Evolutionary conservation across 139 green algal genomes (phyloP).

Genomic region (Micractinium sp.): DNA sequence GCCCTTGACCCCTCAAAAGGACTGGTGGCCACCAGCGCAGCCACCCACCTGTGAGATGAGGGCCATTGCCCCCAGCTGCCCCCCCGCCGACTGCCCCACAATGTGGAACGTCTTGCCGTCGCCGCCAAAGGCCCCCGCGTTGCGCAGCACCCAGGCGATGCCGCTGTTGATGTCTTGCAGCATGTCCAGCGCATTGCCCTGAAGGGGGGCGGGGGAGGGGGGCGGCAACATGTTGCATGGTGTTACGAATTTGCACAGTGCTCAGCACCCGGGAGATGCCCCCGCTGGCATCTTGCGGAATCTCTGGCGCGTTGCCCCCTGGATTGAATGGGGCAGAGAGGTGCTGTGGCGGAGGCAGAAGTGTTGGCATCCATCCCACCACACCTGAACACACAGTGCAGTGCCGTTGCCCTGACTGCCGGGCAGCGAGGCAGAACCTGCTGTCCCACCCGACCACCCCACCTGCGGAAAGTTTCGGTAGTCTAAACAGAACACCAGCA

Average conservation of each 20-base stretch:
- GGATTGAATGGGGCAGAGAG: background rate
- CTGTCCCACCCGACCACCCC: background rate
- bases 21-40: no score
- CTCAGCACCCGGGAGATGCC: background rate
- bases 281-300: background rate
- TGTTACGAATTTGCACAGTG: no score
- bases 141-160: slow-evolving; percentile 85
- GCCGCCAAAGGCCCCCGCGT: slow-evolving; percentile 72
- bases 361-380: no score
- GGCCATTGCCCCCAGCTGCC: slow-evolving; percentile 80
- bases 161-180: slow-evolving; percentile 91
- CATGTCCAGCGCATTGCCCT: slow-evolving; percentile 88
- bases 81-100: slow-evolving; percentile 89
- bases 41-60: slow-evolving; percentile 73
- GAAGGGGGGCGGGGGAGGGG: slow-evolving; percentile 21
- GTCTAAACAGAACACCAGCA: slow-evolving; percentile 91
- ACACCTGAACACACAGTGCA: no score
- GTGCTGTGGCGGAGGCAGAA: background rate
- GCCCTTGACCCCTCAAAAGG: no score
- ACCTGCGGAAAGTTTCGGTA: slow-evolving; percentile 89
- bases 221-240: background rate
- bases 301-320: no score
- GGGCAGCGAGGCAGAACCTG: background rate
- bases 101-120: slow-evolving; percentile 79
- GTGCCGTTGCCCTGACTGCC: background rate